A percentile compares a stretch with the other conserved stretches of the same genome.
These are phyloP conservation scores for Tirmania nivea DNA, from an alignment of 495 filamentous ascomycete genomes.

Conservation along the genomic window DNA sequence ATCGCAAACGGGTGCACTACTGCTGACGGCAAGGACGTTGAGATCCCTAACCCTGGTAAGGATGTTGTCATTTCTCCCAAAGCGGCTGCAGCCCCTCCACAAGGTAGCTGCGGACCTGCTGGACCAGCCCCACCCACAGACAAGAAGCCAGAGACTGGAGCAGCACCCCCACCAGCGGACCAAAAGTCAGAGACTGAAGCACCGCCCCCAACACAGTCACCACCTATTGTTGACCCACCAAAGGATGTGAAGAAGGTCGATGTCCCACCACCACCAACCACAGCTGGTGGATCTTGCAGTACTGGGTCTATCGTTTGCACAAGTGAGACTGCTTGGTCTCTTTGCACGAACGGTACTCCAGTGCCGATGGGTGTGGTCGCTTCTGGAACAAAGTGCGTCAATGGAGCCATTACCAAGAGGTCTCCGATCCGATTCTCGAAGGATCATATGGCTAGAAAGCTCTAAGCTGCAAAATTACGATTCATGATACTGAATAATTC, in stretches of 20 bases:
- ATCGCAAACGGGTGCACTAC: constrained; percentile 21
- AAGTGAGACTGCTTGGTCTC: not conserved
- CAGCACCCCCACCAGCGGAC: not conserved
- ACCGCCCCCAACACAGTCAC: not conserved
- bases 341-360: not conserved
- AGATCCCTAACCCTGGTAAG: not conserved
- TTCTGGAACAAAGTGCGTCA: not conserved
- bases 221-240: not conserved
- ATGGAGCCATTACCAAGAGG: not conserved
- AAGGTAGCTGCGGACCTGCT: not conserved
- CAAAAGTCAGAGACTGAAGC: not conserved
- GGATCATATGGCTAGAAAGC: not conserved
- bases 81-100: not conserved
- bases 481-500: not conserved
- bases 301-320: not conserved
- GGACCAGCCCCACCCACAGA: not conserved
- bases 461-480: not conserved
- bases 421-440: not conserved
- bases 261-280: not conserved
- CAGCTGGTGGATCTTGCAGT: not conserved
- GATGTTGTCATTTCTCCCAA: not conserved
- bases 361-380: not conserved
- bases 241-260: not conserved
- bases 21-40: constrained; percentile 5
- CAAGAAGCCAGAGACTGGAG: not conserved